Conservation (phyloP, 148 eudicot genomes). For the Fallopia convolvulus region DNA sequence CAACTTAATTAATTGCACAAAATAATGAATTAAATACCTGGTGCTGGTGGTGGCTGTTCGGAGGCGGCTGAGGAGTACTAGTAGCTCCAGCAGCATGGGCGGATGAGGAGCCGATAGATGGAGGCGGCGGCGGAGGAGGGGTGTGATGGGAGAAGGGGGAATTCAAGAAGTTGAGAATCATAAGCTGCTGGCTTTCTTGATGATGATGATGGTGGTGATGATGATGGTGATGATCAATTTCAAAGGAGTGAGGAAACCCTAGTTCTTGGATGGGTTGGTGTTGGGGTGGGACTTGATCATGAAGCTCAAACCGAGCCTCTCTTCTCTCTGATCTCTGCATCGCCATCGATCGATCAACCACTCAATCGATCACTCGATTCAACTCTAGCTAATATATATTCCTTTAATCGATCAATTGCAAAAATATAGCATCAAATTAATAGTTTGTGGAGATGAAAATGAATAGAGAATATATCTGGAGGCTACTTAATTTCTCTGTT, state of each 20-base stretch:
- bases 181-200: slow-evolving; percentile 1
- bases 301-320: neutral
- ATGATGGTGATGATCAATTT: neutral
- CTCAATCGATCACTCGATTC: neutral
- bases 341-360: neutral
- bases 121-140: neutral
- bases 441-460: too few species aligned
- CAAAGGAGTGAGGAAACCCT: slow-evolving; percentile 6
- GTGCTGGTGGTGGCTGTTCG: neutral
- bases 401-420: too few species aligned
- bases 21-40: neutral
- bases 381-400: too few species aligned
- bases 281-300: neutral
- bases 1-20: too few species aligned
- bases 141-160: neutral
- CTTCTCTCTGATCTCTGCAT: slow-evolving; percentile 6
- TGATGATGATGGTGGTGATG: neutral
- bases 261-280: slow-evolving; percentile 1
- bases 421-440: too few species aligned
- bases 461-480: too few species aligned
- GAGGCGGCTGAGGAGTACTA: neutral
- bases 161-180: slow-evolving; percentile 5
- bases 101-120: neutral
- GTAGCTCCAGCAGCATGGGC: neutral
- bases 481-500: neutral